These are phyloP conservation scores for Cercospora zeina DNA, from an alignment of 2,329 filamentous ascomycete species.

Conservation along the genomic window DNA sequence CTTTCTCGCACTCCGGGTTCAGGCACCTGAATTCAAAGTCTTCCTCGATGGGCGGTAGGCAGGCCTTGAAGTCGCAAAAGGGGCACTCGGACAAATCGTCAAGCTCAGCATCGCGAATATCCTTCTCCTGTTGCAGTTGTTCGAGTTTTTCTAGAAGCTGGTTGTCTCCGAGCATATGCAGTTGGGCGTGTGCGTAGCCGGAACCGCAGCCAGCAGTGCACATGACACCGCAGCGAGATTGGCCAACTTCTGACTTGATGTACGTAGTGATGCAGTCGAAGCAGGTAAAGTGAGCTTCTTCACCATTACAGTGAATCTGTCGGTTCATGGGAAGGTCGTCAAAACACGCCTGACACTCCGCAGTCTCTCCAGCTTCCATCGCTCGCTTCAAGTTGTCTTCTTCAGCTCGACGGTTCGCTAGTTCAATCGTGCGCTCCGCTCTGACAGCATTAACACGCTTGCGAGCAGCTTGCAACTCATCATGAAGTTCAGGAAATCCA, in stretches of 20 bases:
- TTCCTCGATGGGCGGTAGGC: slow-evolving; percentile 65
- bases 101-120: slow-evolving; percentile 67
- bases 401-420: slow-evolving; percentile 37
- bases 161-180: slow-evolving; percentile 59
- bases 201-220: slow-evolving; percentile 68
- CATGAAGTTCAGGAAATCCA: slow-evolving; percentile 29
- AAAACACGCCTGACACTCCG: slow-evolving; percentile 69
- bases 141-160: slow-evolving; percentile 64
- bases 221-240: slow-evolving; percentile 64
- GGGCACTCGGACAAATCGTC: slow-evolving; percentile 74
- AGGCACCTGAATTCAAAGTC: slow-evolving; percentile 74
- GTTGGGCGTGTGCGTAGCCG: slow-evolving; percentile 59
- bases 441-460: slow-evolving; percentile 29
- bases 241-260: slow-evolving; percentile 68
- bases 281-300: slow-evolving; percentile 67
- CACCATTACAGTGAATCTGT: slow-evolving; percentile 66
- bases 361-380: slow-evolving; percentile 51
- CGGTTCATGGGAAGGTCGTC: slow-evolving; percentile 65
- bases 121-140: slow-evolving; percentile 68
- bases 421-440: slow-evolving; percentile 27
- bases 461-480: slow-evolving; percentile 42
- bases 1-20: slow-evolving; percentile 62
- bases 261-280: slow-evolving; percentile 63
- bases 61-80: slow-evolving; percentile 78
- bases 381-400: slow-evolving; percentile 41